These are phyloP conservation scores for Raffaelea albimanens DNA, from an alignment of 2,329 filamentous ascomycete genomes.

Conservation along the genomic window DNA sequence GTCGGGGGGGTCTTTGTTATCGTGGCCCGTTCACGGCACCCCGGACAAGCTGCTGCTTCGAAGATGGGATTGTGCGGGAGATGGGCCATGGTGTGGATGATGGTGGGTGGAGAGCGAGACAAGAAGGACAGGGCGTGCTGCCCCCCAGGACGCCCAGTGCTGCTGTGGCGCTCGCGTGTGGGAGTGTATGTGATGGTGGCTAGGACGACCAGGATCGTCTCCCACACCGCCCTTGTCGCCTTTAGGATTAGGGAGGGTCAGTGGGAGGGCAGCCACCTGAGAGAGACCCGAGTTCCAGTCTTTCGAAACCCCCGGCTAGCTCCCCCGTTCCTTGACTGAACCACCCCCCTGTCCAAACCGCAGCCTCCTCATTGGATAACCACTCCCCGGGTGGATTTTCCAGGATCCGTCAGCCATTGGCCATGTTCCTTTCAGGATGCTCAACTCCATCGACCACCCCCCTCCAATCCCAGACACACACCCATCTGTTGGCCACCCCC, in stretches of 20 bases:
- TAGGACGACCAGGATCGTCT: background rate
- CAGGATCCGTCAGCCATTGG: conserved; percentile 36
- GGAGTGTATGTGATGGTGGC: too few relatives aligned
- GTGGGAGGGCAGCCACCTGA: background rate
- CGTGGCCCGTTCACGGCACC: too few relatives aligned
- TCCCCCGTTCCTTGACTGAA: conserved; percentile 5
- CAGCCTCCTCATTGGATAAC: conserved; percentile 40
- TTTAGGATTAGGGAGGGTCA: conserved; percentile 9
- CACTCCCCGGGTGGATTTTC: conserved; percentile 26
- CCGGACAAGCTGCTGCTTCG: too few relatives aligned
- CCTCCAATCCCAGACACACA: background rate
- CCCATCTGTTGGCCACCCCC: background rate
- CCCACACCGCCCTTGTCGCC: conserved; percentile 11
- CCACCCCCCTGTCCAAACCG: conserved; percentile 24
- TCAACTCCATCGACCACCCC: background rate
- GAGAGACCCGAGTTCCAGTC: conserved; percentile 11
- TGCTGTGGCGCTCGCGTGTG: background rate
- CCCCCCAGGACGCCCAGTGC: background rate
- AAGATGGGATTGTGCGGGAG: too few relatives aligned
- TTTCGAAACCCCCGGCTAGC: conserved; percentile 11
- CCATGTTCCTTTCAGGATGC: conserved; percentile 20
- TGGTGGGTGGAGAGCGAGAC: too few relatives aligned
- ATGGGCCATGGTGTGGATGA: too few relatives aligned
- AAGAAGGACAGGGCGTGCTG: too few relatives aligned
- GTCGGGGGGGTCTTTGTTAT: too few relatives aligned